phyloP scores from a whole-genome alignment of 768 basidiomycete genomes.

The Tricholomella constricta region DNA sequence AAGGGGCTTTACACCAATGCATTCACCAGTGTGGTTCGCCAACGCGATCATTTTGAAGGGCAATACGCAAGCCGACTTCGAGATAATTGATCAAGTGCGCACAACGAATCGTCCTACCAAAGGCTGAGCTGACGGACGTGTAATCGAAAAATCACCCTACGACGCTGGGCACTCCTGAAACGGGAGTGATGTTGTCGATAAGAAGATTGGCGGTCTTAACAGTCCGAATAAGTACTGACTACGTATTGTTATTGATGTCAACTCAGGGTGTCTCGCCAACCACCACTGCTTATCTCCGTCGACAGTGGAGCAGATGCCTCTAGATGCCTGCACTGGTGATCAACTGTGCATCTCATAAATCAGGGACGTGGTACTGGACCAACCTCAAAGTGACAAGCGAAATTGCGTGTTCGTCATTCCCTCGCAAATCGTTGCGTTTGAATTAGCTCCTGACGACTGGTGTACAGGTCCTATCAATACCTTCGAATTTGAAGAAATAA shows the following conservation, averaged over 20 bases:
- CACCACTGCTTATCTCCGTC: constrained; percentile 48
- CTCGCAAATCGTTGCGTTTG: not conserved
- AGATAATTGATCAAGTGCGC: constrained; percentile 59
- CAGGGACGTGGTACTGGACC: constrained; percentile 57
- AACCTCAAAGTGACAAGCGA: constrained; percentile 48
- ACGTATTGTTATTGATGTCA: no score
- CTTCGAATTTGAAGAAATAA: constrained; percentile 29
- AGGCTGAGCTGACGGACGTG: not conserved
- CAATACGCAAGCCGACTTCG: no score
- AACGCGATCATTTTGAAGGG: constrained; percentile 29
- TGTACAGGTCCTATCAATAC: constrained; percentile 41
- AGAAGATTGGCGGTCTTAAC: constrained; percentile 22
- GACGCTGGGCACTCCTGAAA: constrained; percentile 54
- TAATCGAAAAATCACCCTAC: constrained; percentile 58
- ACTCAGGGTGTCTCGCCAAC: constrained; percentile 38
- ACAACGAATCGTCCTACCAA: not conserved
- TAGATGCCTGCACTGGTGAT: constrained; percentile 54
- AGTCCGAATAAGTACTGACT: no score
- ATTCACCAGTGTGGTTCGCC: not conserved
- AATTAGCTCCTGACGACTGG: not conserved
- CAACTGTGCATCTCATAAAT: not conserved
- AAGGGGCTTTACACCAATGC: constrained; percentile 10
- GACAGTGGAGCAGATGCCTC: no score
- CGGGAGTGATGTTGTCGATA: constrained; percentile 59
- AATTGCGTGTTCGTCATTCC: constrained; percentile 26